Base-by-base conservation (phyloP, 306 rosid genomes). In the Arachis stenosperma region DNA sequence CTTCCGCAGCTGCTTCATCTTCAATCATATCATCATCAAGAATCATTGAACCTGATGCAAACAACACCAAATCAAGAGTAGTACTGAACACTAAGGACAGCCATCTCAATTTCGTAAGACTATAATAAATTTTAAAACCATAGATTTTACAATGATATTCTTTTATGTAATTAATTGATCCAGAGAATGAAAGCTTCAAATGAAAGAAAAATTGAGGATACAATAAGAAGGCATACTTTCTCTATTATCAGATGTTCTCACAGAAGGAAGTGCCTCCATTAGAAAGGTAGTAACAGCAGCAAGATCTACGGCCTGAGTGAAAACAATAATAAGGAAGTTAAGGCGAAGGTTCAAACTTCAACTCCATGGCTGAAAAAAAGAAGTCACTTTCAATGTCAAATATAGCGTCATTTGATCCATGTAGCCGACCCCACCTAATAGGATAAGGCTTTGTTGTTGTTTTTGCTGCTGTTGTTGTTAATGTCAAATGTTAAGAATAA, bases 201-300 rank as follows among this genome's bases (percentile, higher is more conserved):
- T 7, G 5, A 55, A 9, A 33, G 22, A n/a, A 44, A 57, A 7
- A 4, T 12, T 43, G 57, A 71, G 46, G 33, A 69, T 50, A 69
- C 17, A 9, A 78, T 51, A 30, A 41, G 63, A 55, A 51, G 41
- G 39, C 84, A 61, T 82, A 89, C 87, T 80, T 65, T 81, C 88
- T 80, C 67, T 85, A 59, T 51, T 27, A 77, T 54, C 70, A 42
- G 82, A 67, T 62, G 87, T 71, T 76, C 82, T 85, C 50, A 90
- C 65, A 8, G 96, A 80, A 55, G 96, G 96, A 78, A 90, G 92
- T 37, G 87, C 66, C 78, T 84, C 92, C 83, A 90, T 77, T 81
- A 90, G 82, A 74, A 74, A 76, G 17, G 89, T 90, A 62, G 88
- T 63, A 59, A 85, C 82, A 40, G 88, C 78, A 84, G 96, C 90